Base-by-base conservation (phyloP, 2,329 filamentous ascomycete species). In the Sporothrix protearum region DNA sequence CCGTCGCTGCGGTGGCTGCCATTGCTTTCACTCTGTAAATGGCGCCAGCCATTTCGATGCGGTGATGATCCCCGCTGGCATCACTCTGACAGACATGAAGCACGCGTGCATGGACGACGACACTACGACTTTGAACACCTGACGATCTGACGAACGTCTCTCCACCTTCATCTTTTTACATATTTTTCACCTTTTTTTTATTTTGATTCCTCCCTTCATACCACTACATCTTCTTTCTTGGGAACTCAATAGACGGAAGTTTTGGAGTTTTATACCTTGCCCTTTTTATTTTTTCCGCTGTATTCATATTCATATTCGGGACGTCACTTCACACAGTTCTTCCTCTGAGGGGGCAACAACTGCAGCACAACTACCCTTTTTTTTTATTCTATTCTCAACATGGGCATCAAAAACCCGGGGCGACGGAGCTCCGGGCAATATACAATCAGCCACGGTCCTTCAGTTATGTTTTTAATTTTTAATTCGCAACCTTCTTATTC, bases 1-100 rank as follows among this genome's bases (percentile, higher is more conserved):
- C 74, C 16, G 72, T 51, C 33, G 74, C 73, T 4, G 74, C 72
- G 28, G 74, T 75, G 3, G 74, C 74, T 6, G 74, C 73, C 39
- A 61, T 74, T 59, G 74, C 73, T 36, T 73, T 75, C 63, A 61
- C 72, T 25, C 72, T 75, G 72, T 75, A 73, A 73, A 47, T 14
- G 49, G 1, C 16, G 49, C 14, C 14, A 19, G 14, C 7, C 7
- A 12, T 22, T 51, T 51, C 25, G 51, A 3, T n/a, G n/a, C n/a
- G n/a, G 12, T 63, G 42, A 49, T 49, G 36, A 67, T 19, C 14
- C 42, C 42, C 14, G 6, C 10, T 16, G 42, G 42, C 42, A 19
- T 16, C 14, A 19, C 42, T 47, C 42, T n/a, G n/a, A n/a, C n/a
- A n/a, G n/a, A 4, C 6, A 1, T 47, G 19, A 12, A 47, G 42